Base-by-base conservation (phyloP, 257 asterid genomes). In the Fraxinus cuspidata region DNA sequence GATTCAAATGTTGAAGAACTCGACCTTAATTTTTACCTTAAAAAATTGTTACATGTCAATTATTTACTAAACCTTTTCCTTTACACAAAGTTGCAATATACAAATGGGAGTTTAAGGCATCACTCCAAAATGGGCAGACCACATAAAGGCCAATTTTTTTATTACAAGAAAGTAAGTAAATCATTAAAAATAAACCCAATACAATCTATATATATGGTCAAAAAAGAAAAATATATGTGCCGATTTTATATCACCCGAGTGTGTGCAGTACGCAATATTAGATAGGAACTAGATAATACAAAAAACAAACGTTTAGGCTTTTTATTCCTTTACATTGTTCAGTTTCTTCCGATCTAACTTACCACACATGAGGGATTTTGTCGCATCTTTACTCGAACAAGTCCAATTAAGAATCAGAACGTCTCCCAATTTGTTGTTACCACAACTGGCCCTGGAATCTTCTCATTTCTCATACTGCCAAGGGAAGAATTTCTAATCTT, bases 391-490 rank as follows among this genome's bases (percentile, higher is more conserved):
- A 40, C 49, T 40, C 49, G 16, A 42, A 42, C 16, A 11, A 42
- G 49, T 42, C 49, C 49, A 42, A 42, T 10, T 42, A 11, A 47
- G 56, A 16, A 60, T 90, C 86, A 90, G 69, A 93, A 92, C 29
- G 92, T 92, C 84, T 92, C 97, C 98, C 98, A 94, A 81, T 94
- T 89, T 71, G 94, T 85, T 72, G 96, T 87, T 16, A 92, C 90
- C 70, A 90, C 91, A 32, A 86, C 90, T 76, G 86, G 84, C 60
- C 88, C 86, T 47, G 84, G 69, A 81, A 70, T 77, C 80, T 84
- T 84, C 82, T 81, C 80, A 63, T 71, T 71, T 51, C 78, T 87
- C 12, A 78, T 85, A 31, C 75, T 85, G 58, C 84, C 89, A 27
- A 84, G 49, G 27, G 81, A 78, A 25, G 90, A 81, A 83, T 92